A percentile compares a stretch with the other conserved stretches of the same genome.
phyloP scores from a whole-genome alignment of 768 basidiomycete genomes.

The Butyriboletus loyo region DNA sequence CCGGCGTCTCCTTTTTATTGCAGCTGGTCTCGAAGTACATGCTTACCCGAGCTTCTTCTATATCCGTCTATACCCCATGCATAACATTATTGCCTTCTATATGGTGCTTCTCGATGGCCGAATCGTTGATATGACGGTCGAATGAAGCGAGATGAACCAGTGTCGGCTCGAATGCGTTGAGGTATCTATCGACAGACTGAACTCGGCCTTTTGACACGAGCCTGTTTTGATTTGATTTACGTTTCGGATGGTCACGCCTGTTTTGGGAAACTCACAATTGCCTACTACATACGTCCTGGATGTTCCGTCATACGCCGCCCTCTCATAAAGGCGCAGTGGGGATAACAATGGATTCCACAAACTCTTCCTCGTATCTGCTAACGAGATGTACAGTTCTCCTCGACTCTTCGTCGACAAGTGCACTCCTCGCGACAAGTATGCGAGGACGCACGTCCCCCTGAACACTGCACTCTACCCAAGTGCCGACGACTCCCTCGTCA shows the following conservation, averaged over 20 bases:
- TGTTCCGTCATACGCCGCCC: constrained; percentile 12
- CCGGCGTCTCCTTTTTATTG: constrained; percentile 15
- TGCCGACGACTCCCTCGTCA: constrained; percentile 27
- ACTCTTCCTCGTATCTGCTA: not conserved
- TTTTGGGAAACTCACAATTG: constrained; percentile 18
- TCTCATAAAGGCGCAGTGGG: constrained; percentile 23
- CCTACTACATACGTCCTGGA: constrained; percentile 5
- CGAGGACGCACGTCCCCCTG: constrained; percentile 29
- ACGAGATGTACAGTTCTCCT: constrained; percentile 19
- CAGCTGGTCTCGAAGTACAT: constrained; percentile 5
- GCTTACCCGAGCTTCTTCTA: constrained; percentile 23
- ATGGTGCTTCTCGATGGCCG: constrained; percentile 10
- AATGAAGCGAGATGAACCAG: constrained; percentile 19
- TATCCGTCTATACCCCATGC: constrained; percentile 23
- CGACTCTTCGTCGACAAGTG: constrained; percentile 34
- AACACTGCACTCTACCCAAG: constrained; percentile 26
- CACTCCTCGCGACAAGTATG: constrained; percentile 34
- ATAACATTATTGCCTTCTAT: constrained; percentile 8
- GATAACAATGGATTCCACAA: not conserved
- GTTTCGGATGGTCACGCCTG: constrained; percentile 15
- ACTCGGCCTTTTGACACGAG: constrained; percentile 4
- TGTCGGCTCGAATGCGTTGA: not conserved
- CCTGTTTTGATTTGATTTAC: constrained; percentile 21
- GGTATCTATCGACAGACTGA: constrained; percentile 6
- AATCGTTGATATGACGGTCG: constrained; percentile 14